Conservation (phyloP, 2,329 filamentous ascomycete genomes). For the Ceratocystis variospora region DNA sequence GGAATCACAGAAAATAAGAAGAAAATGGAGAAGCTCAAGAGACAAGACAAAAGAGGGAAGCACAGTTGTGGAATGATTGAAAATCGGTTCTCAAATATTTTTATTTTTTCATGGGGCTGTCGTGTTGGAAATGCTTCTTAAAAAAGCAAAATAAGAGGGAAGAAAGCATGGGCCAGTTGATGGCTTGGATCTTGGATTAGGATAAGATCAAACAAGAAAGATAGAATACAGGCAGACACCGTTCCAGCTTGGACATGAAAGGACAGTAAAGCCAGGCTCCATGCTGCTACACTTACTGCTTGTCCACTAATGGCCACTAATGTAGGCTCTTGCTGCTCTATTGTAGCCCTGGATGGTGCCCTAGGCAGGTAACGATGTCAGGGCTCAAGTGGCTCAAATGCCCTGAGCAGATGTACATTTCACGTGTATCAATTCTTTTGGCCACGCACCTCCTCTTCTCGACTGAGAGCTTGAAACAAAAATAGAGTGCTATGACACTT, state of each 20-base stretch:
- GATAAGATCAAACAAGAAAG: no score
- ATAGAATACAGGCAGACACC: no score
- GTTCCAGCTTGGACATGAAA: no score
- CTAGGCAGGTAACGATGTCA: not conserved
- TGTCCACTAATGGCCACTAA: no score
- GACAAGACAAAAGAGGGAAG: not conserved
- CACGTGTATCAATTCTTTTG: not conserved
- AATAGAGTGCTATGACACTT: not conserved
- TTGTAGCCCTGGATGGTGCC: no score
- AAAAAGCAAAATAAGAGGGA: not conserved
- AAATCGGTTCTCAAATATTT: not conserved
- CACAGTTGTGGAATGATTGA: constrained; percentile 4
- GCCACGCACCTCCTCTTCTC: not conserved
- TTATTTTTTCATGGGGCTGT: not conserved
- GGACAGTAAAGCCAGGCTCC: no score
- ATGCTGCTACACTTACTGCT: no score
- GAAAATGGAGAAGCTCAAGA: not conserved
- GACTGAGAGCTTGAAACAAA: not conserved
- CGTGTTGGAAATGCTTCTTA: no score
- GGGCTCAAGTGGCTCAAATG: not conserved
- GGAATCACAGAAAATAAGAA: not conserved
- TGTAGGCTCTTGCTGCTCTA: no score
- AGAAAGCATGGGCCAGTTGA: not conserved
- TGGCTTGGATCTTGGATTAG: not conserved
- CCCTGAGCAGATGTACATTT: not conserved